phyloP scores from a whole-genome alignment of 192 early-diverging fungal genomes.

The Pecoramyces ruminantium region DNA sequence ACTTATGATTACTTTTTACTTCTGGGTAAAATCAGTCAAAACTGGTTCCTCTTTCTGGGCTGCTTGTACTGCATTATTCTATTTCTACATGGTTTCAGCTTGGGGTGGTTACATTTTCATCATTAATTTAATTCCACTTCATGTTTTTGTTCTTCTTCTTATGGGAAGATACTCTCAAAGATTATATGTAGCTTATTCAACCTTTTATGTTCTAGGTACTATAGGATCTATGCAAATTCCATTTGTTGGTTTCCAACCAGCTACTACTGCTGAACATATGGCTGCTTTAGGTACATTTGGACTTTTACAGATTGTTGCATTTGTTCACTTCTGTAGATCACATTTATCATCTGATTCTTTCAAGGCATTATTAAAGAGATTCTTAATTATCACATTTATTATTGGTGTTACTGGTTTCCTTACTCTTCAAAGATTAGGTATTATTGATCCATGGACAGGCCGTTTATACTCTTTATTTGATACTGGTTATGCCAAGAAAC shows the following conservation, averaged over 20 bases:
- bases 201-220: conserved; percentile 95
- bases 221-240: conserved; percentile 96
- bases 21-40: conserved; percentile 95
- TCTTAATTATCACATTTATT: conserved; percentile 32
- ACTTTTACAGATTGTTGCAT: conserved; percentile 84
- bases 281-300: conserved; percentile 97
- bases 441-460: conserved; percentile 95
- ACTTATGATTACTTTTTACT: conserved; percentile 90
- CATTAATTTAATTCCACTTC: conserved; percentile 94
- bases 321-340: conserved; percentile 65
- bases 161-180: conserved; percentile 93
- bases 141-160: conserved; percentile 77
- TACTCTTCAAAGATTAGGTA: conserved; percentile 56
- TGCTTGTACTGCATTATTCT: conserved; percentile 71
- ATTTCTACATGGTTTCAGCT: conserved; percentile 99
- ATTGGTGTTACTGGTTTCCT: conserved; percentile 47
- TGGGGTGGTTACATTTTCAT: conserved; percentile 99
- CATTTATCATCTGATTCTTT: conserved; percentile 73
- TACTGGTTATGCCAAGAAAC: conserved; percentile 97
- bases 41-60: conserved; percentile 84
- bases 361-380: conserved; percentile 49
- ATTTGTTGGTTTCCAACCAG: conserved; percentile 98
- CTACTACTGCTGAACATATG: conserved; percentile 96
- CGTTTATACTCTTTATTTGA: conserved; percentile 99
- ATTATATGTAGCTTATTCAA: conserved; percentile 91